These are phyloP conservation scores for Phytophthora chlamydospora DNA, from an alignment of 352 stramenopile genomes.

Conservation along the genomic window DNA sequence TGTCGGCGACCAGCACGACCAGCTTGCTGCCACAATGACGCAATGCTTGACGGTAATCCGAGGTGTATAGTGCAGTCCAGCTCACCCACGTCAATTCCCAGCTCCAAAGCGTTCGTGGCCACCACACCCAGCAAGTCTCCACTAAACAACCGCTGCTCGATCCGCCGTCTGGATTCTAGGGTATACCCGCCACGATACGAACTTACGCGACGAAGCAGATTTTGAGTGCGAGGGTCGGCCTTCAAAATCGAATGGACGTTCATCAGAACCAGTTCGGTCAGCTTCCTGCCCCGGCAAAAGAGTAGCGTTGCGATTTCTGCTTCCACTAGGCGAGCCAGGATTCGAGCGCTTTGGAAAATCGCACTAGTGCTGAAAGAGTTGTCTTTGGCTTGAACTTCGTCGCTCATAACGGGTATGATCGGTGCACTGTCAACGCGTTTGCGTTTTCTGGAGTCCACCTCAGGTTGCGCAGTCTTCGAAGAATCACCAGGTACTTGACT, in stretches of 20 bases:
- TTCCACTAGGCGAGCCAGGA: slow-evolving; percentile 93
- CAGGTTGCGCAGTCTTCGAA: not conserved
- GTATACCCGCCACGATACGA: slow-evolving; percentile 97
- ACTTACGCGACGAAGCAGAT: slow-evolving; percentile 64
- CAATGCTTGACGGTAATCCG: slow-evolving; percentile 92
- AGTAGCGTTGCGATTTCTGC: slow-evolving; percentile 92
- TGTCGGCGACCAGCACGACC: slow-evolving; percentile 93
- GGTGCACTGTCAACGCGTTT: slow-evolving; percentile 12
- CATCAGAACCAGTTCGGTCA: slow-evolving; percentile 93
- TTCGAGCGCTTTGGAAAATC: slow-evolving; percentile 91
- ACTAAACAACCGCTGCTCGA: slow-evolving; percentile 95
- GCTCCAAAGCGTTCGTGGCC: slow-evolving; percentile 96
- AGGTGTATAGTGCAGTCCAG: slow-evolving; percentile 97
- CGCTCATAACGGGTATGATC: not conserved
- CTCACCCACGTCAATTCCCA: slow-evolving; percentile 96
- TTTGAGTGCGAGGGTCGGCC: slow-evolving; percentile 39
- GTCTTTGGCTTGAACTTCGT: slow-evolving; percentile 9
- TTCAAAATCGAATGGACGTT: slow-evolving; percentile 79
- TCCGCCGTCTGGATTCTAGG: slow-evolving; percentile 87
- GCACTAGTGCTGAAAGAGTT: slow-evolving; percentile 49
- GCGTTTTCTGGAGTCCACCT: slow-evolving; percentile 25
- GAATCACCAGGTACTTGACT: not conserved
- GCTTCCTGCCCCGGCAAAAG: slow-evolving; percentile 95
- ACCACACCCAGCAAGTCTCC: slow-evolving; percentile 96
- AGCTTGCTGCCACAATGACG: slow-evolving; percentile 97